Percentiles rank a stretch among this genome's conserved stretches.
phyloP scores from a whole-genome alignment of 73 alveolate species.

The Urostyla sp. region DNA sequence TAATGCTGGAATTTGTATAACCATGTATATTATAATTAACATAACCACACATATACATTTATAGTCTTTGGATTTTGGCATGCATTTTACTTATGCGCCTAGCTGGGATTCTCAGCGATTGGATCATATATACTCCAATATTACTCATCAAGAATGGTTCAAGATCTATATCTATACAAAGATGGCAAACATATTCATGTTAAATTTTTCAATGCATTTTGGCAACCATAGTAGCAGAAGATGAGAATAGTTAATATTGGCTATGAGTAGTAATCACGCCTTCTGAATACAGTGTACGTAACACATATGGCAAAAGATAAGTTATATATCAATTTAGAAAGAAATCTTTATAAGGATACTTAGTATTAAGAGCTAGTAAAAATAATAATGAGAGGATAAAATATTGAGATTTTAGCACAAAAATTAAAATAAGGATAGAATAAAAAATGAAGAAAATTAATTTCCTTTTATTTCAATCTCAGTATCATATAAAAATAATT shows the following conservation, averaged over 20 bases:
- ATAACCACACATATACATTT: not conserved
- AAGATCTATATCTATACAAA: slow-evolving; percentile 5
- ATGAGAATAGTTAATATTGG: slow-evolving; percentile 49
- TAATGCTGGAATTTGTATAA: slow-evolving; percentile 35
- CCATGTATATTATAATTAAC: slow-evolving; percentile 32
- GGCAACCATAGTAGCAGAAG: slow-evolving; percentile 42
- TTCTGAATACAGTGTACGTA: slow-evolving; percentile 44
- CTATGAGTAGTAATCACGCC: slow-evolving; percentile 43
- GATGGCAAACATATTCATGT: slow-evolving; percentile 51
- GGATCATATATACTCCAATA: slow-evolving; percentile 12
- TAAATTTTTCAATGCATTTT: slow-evolving; percentile 51
- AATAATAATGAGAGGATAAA: slow-evolving; percentile 25
- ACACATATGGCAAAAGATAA: slow-evolving; percentile 19
- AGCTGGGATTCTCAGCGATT: slow-evolving; percentile 1
- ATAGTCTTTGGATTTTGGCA: slow-evolving; percentile 72
- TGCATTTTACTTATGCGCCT: slow-evolving; percentile 42
- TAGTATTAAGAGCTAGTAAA: slow-evolving; percentile 36
- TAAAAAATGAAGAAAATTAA: too few species aligned
- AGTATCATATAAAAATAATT: too few species aligned
- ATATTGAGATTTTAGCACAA: too few species aligned
- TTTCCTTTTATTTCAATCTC: too few species aligned
- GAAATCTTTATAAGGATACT: slow-evolving; percentile 50
- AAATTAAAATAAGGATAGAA: too few species aligned
- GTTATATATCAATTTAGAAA: slow-evolving; percentile 33
- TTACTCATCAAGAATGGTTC: slow-evolving; percentile 46